A percentile compares a stretch with the other conserved stretches of the same genome.
These are phyloP conservation scores for Rhizomucor pusillus DNA, from an alignment of 371 early-diverging fungal species.

Conservation along the genomic window DNA sequence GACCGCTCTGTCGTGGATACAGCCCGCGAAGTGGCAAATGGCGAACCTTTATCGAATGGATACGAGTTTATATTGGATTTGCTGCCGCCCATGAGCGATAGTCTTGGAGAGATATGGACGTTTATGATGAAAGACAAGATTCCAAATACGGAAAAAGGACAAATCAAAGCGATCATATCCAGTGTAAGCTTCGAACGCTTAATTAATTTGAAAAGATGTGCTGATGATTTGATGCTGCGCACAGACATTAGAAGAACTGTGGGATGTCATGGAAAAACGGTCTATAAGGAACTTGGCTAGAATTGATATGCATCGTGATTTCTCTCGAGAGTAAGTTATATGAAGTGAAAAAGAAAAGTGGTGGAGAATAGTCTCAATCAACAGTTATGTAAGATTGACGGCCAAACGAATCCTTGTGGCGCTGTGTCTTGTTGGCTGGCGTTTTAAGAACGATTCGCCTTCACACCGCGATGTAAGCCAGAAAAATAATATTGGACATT, in stretches of 20 bases:
- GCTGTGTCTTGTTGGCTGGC: slow-evolving; percentile 25
- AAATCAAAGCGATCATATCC: no score
- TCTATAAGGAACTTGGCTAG: neutral
- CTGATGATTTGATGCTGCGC: no score
- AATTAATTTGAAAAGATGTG: no score
- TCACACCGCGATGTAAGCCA: slow-evolving; percentile 11
- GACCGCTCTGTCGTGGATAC: slow-evolving; percentile 19
- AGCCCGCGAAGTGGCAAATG: slow-evolving; percentile 28
- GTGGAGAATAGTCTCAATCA: no score
- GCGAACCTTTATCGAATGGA: slow-evolving; percentile 19
- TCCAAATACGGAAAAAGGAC: no score
- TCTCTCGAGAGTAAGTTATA: no score
- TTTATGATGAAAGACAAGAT: no score
- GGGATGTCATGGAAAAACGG: slow-evolving; percentile 1
- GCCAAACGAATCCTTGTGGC: slow-evolving; percentile 30
- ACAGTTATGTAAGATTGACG: slow-evolving; percentile 13
- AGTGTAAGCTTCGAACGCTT: no score
- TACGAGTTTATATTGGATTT: slow-evolving; percentile 7
- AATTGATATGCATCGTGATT: neutral
- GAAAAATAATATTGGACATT: no score
- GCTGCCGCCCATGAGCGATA: slow-evolving; percentile 4
- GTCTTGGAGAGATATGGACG: neutral
- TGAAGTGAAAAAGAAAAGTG: no score
- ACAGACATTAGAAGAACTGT: no score
- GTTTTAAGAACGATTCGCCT: slow-evolving; percentile 22